A percentile compares a stretch with the other conserved stretches of the same genome.
phyloP scores from a whole-genome alignment of 2,329 filamentous ascomycete genomes.

The Stagonosporopsis tanaceti region DNA sequence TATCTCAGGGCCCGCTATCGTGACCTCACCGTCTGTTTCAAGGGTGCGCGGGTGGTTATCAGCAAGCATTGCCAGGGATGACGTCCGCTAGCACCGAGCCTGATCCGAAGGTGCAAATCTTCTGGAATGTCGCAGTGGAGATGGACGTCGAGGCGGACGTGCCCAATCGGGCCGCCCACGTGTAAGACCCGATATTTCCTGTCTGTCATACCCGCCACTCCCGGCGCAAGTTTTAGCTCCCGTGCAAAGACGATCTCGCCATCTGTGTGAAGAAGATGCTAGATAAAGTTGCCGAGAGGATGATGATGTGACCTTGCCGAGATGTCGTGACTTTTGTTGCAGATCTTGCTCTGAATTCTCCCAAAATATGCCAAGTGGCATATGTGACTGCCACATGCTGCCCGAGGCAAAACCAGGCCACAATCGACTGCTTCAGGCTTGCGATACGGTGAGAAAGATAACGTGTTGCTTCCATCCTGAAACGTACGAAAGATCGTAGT shows the following conservation, averaged over 20 bases:
- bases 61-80: slow-evolving; percentile 4
- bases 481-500: slow-evolving; percentile 2
- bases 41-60: not conserved
- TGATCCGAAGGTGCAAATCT: slow-evolving; percentile 12
- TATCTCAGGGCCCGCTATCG: slow-evolving; percentile 25
- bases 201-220: slow-evolving; percentile 8
- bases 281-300: not conserved
- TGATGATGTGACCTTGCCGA: not conserved
- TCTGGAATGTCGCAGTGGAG: slow-evolving; percentile 8
- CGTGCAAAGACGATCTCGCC: slow-evolving; percentile 10
- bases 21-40: slow-evolving; percentile 19
- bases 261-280: slow-evolving; percentile 1
- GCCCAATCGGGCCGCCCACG: slow-evolving; percentile 13
- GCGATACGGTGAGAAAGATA: slow-evolving; percentile 8
- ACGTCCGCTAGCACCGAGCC: slow-evolving; percentile 14
- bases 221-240: slow-evolving; percentile 13
- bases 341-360: not conserved
- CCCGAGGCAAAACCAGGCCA: not conserved
- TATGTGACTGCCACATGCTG: not conserved
- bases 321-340: not conserved
- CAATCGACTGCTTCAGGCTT: not conserved
- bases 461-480: slow-evolving; percentile 2
- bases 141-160: slow-evolving; percentile 5
- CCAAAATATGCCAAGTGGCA: not conserved
- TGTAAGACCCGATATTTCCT: slow-evolving; percentile 9